A percentile compares a stretch with the other conserved stretches of the same genome.
These are phyloP conservation scores for Pinus taeda DNA, from an alignment of 75 land plant genomes.

Conservation along the genomic window DNA sequence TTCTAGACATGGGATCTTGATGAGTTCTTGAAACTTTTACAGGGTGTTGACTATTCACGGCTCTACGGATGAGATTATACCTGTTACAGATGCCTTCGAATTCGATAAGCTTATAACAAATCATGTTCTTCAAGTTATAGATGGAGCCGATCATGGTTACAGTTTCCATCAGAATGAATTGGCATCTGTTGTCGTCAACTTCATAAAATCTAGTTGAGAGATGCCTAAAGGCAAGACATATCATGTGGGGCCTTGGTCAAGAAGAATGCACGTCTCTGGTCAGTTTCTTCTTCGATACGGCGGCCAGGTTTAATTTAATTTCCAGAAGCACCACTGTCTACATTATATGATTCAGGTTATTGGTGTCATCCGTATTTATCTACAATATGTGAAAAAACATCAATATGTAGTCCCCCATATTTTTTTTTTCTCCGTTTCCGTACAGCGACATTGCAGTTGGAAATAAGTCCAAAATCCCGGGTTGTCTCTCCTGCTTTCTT, in stretches of 20 bases:
- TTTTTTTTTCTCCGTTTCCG: too few relatives aligned
- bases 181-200: conserved; percentile 13
- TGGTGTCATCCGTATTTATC: too few relatives aligned
- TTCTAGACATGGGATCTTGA: background rate
- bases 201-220: conserved; percentile 9
- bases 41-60: conserved; percentile 47
- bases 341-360: too few relatives aligned
- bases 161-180: conserved; percentile 16
- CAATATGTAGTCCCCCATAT: too few relatives aligned
- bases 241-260: background rate
- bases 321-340: too few relatives aligned
- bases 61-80: conserved; percentile 26
- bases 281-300: background rate
- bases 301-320: too few relatives aligned
- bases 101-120: conserved; percentile 36
- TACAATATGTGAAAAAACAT: too few relatives aligned
- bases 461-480: too few relatives aligned
- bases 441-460: too few relatives aligned
- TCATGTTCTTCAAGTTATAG: conserved; percentile 26
- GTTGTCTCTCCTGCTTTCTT: too few relatives aligned
- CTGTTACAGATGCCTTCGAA: conserved; percentile 25
- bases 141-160: conserved; percentile 39
- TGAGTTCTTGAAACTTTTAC: background rate
- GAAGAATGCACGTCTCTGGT: background rate
- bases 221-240: background rate